A percentile compares a stretch with the other conserved stretches of the same genome.
Conservation (phyloP, 2,329 filamentous ascomycete genomes). For the Cladosporium sp. region DNA sequence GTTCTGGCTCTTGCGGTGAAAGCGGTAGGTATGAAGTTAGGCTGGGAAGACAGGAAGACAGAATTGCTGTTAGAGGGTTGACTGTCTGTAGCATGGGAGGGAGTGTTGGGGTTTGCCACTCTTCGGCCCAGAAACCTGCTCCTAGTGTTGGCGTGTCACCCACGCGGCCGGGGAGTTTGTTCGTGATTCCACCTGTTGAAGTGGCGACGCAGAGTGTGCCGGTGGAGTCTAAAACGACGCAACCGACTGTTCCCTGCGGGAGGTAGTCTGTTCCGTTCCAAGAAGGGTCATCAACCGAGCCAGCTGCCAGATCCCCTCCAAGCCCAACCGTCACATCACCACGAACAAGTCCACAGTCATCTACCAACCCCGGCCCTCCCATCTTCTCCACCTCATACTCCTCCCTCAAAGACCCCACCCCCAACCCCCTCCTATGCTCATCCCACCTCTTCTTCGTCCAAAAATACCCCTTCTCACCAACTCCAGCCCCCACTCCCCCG, state of each 20-base stretch:
- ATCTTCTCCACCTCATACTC: slow-evolving; percentile 37
- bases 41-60: slow-evolving; percentile 23
- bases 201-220: slow-evolving; percentile 68
- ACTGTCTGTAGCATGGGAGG: not conserved
- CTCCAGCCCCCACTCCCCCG: slow-evolving; percentile 64
- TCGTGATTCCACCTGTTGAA: slow-evolving; percentile 74
- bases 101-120: slow-evolving; percentile 52
- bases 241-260: slow-evolving; percentile 80
- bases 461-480: slow-evolving; percentile 67
- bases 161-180: slow-evolving; percentile 79
- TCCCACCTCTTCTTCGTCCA: slow-evolving; percentile 77
- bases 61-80: slow-evolving; percentile 5
- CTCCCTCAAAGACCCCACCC: slow-evolving; percentile 34
- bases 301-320: slow-evolving; percentile 3
- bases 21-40: slow-evolving; percentile 19
- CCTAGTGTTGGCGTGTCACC: slow-evolving; percentile 83
- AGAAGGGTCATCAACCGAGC: slow-evolving; percentile 30
- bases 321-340: not conserved
- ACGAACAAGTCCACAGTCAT: not conserved
- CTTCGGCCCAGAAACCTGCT: slow-evolving; percentile 86
- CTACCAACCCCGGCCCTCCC: not conserved
- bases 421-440: slow-evolving; percentile 63
- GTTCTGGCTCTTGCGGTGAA: slow-evolving; percentile 6
- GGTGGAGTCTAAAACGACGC: slow-evolving; percentile 72
- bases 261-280: slow-evolving; percentile 65